These are phyloP conservation scores for Linderniella brevidens DNA, from an alignment of 257 asterid genomes.

Conservation along the genomic window DNA sequence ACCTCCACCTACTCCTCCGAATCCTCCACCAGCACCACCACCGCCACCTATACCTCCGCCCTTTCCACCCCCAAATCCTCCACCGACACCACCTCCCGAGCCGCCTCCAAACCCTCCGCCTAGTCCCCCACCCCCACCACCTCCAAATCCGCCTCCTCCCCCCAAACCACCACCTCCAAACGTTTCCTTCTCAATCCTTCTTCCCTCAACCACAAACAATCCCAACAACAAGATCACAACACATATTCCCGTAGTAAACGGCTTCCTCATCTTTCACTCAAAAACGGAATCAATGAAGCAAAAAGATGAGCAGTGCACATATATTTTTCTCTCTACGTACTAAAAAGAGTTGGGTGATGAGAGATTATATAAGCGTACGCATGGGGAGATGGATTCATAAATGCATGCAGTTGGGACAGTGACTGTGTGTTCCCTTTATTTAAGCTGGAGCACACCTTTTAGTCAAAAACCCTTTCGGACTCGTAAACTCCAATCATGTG, in stretches of 20 bases:
- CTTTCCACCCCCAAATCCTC: not conserved
- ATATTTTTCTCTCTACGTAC: not conserved
- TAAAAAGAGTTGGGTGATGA: not conserved
- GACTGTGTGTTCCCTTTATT: conserved; percentile 11
- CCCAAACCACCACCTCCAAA: conserved; percentile 2
- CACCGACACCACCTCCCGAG: not conserved
- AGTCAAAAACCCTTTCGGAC: conserved; percentile 13
- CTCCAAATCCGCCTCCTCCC: conserved; percentile 1
- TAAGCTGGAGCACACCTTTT: conserved; percentile 12
- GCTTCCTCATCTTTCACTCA: conserved; percentile 20
- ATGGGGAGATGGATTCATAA: conserved; percentile 14
- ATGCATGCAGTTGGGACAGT: conserved; percentile 32
- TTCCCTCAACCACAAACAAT: conserved; percentile 18
- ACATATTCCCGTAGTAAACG: conserved; percentile 11
- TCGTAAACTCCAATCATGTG: conserved; percentile 22
- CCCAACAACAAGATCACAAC: conserved; percentile 16
- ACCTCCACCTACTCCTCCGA: not conserved
- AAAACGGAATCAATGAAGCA: conserved; percentile 1
- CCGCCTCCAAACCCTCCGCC: not conserved
- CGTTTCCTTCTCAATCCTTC: conserved; percentile 8
- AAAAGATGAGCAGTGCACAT: too few species aligned
- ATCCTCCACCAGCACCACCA: not conserved
- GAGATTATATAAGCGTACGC: conserved; percentile 12
- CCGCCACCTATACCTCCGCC: not conserved
- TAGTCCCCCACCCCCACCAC: not conserved